Evolutionary conservation across 768 basidiomycete species (phyloP).

Genomic region (Kwoniella sp.): DNA sequence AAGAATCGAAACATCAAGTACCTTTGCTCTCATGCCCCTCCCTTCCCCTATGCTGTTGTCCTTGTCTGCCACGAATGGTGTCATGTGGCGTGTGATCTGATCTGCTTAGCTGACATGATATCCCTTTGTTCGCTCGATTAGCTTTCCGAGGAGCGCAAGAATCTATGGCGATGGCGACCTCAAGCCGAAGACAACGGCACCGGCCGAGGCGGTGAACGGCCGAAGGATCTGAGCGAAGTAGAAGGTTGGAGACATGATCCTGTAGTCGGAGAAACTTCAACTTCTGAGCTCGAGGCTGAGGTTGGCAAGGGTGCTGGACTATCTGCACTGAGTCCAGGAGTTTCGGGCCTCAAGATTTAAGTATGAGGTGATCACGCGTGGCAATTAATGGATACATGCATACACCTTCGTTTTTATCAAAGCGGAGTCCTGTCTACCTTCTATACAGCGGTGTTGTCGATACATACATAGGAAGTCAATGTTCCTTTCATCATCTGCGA

Average conservation of each 20-base stretch:
- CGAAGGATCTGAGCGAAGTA: constrained; percentile 37
- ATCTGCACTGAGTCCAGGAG: background rate
- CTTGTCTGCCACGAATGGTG: no score
- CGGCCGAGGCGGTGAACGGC: constrained; percentile 24
- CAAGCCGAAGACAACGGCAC: constrained; percentile 19
- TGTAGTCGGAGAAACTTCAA: background rate
- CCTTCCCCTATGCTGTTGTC: no score
- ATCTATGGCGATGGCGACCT: constrained; percentile 32
- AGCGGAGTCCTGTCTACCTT: no score
- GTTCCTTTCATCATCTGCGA: no score
- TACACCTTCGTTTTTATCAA: no score
- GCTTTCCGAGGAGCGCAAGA: constrained; percentile 25
- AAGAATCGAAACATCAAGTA: background rate
- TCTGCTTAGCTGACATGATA: background rate
- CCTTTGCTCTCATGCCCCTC: no score
- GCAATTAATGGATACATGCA: no score
- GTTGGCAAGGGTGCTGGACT: background rate
- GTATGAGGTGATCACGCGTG: no score
- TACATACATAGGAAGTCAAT: no score
- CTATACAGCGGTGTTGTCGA: no score
- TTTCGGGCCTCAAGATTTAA: background rate
- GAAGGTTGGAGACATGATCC: constrained; percentile 36
- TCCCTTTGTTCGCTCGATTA: constrained; percentile 1
- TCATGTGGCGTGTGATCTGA: no score
- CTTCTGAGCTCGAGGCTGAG: background rate